Conservation (phyloP, 306 rosid genomes). For the Astragalus glycyphyllos region DNA sequence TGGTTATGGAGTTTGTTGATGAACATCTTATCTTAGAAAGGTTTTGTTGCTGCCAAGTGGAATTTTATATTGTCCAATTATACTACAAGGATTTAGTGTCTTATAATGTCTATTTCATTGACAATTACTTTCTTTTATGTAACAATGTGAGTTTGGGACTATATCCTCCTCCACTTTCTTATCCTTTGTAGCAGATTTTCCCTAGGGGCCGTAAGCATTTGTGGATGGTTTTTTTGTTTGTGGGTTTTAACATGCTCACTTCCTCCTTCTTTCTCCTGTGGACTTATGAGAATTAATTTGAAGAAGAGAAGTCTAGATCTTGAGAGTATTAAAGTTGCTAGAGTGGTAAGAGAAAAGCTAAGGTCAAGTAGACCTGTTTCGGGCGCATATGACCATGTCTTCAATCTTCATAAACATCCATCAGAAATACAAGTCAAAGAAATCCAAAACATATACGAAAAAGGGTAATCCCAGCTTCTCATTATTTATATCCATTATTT, state of each 20-base stretch:
- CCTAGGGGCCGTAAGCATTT: slow-evolving; percentile 62
- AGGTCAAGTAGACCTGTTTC: slow-evolving; percentile 38
- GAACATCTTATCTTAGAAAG: slow-evolving; percentile 24
- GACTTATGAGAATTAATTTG: slow-evolving; percentile 65
- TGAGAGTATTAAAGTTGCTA: slow-evolving; percentile 55
- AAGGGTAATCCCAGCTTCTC: slow-evolving; percentile 54
- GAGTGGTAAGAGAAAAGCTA: slow-evolving; percentile 48
- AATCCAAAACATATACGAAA: slow-evolving; percentile 61
- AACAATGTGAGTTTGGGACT: slow-evolving; percentile 30
- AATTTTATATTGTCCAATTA: no score
- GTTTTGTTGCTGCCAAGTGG: no score
- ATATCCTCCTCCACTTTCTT: slow-evolving; percentile 1
- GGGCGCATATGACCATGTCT: slow-evolving; percentile 42
- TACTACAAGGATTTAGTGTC: no score
- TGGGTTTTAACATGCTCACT: slow-evolving; percentile 68
- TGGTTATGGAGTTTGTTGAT: background rate
- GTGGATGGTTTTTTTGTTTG: slow-evolving; percentile 52
- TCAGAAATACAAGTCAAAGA: slow-evolving; percentile 65
- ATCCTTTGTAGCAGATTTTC: slow-evolving; percentile 44
- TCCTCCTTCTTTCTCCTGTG: slow-evolving; percentile 65
- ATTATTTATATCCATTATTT: slow-evolving; percentile 19
- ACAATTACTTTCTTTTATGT: slow-evolving; percentile 9
- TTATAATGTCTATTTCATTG: slow-evolving; percentile 1
- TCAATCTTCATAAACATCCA: slow-evolving; percentile 40
- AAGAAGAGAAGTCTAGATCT: slow-evolving; percentile 73